A percentile compares a stretch with the other conserved stretches of the same genome.
Conservation (phyloP, 1,139 yeast genomes). For the Geotrichum carabidarum region DNA sequence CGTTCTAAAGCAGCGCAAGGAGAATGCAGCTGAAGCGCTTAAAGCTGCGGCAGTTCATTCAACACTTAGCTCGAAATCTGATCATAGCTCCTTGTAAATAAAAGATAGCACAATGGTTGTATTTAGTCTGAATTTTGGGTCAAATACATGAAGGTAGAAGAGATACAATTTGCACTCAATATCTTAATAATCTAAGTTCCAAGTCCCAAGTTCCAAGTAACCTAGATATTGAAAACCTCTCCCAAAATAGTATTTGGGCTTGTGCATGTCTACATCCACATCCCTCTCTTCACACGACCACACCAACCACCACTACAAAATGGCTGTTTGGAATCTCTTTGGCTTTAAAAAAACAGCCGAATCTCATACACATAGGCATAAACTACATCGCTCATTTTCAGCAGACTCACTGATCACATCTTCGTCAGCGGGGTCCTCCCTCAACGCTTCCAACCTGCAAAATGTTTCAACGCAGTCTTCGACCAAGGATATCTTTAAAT, state of each 20-base stretch:
- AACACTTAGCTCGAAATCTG: not conserved
- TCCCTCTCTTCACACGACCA: not conserved
- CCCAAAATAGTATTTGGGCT: too few relatives aligned
- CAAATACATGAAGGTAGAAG: not conserved
- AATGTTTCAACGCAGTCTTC: constrained; percentile 22
- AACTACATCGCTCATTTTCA: constrained; percentile 8
- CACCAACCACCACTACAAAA: not conserved
- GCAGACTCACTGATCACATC: constrained; percentile 15
- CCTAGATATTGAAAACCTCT: too few relatives aligned
- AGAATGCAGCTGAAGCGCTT: constrained; percentile 9
- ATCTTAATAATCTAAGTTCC: too few relatives aligned
- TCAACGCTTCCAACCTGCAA: constrained; percentile 10
- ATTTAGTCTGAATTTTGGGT: not conserved
- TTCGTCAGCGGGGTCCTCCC: constrained; percentile 8
- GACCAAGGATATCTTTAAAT: constrained; percentile 18
- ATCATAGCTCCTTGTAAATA: constrained; percentile 1
- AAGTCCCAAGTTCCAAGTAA: too few relatives aligned
- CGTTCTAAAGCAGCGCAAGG: constrained; percentile 66
- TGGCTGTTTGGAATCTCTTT: constrained; percentile 18
- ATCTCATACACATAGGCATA: not conserved
- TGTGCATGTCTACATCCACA: not conserved
- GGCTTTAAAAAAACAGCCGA: constrained; percentile 12
- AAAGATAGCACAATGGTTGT: not conserved
- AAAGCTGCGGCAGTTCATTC: constrained; percentile 8
- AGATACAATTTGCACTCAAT: not conserved